Evolutionary conservation across 805 yeast genomes (phyloP), one percentile per base, ranked within the genome.

Genomic region (Teunomyces panamensis): DNA sequence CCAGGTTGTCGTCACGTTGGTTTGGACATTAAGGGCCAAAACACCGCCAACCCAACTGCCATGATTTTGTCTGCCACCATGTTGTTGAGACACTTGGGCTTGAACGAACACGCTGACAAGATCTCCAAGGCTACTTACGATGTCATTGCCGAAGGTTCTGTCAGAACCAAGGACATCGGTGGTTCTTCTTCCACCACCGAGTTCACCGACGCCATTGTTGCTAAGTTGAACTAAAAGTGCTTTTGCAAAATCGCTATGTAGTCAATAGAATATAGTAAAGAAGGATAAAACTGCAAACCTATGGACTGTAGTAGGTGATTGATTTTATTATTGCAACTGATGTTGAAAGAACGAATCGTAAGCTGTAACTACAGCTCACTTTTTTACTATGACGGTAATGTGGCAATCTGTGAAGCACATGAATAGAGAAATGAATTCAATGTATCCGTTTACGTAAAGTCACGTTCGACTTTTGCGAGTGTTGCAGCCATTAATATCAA

Each of bases 1-100:
- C 98, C 99, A 63, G 99, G 98, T 75, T 91, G 97, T 77, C 88
- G 99, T 81, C 98, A 91, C 78, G 98, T 91, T 64, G 98, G 98
- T 74, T 80, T 92, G 62, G 97, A 92, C 73, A 88, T 94, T 70
- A 80, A 88, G 79, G 97, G 96, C 67, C 82, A 88, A 74, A 87
- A 89, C 79, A 80, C 89, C 55, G 98, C 98, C 56, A 92, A 92
- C 84, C 99, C 99, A 69, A 89, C 97, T 53, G 98, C 97, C 59
- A 87, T 92, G 92, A 87, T 92, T 63, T 79, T 94, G 64, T 89
- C 97, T 50, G 81, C 96, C 41, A 75, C 91, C 55, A 83, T 92
- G 86, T 72, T 92, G 85, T 82, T 92, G 76, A 88, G 97, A 77
- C 99, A 92, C 74, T 81, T 92, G 66, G 97, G 97, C 56, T 79